Percentiles rank a stretch among this genome's conserved stretches.
phyloP scores from a whole-genome alignment of 495 filamentous ascomycete genomes.

The Hypoxylon fragiforme region DNA sequence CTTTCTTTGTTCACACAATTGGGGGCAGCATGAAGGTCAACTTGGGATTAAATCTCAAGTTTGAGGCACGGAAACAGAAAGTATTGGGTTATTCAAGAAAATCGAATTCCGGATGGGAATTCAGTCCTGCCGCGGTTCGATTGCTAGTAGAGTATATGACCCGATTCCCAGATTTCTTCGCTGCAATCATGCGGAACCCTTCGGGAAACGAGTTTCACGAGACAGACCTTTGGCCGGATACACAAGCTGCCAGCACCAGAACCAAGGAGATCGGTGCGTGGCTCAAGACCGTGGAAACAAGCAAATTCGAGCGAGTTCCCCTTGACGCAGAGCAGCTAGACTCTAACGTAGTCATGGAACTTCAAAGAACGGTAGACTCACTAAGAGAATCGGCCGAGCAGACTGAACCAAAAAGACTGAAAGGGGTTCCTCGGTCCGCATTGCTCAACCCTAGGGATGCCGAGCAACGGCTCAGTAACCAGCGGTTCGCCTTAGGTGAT shows the following conservation, averaged over 20 bases:
- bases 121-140: constrained; percentile 79
- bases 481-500: constrained; percentile 84
- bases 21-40: constrained; percentile 73
- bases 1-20: constrained; percentile 79
- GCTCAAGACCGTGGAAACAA: constrained; percentile 87
- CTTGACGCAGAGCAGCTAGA: constrained; percentile 95
- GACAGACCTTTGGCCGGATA: constrained; percentile 82
- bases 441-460: constrained; percentile 90
- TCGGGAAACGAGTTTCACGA: constrained; percentile 56
- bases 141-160: constrained; percentile 87
- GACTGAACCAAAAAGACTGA: constrained; percentile 65
- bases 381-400: constrained; percentile 49
- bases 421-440: constrained; percentile 79
- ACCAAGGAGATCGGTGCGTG: constrained; percentile 88
- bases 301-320: constrained; percentile 88
- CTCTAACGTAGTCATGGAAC: constrained; percentile 79
- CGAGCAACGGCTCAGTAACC: constrained; percentile 83
- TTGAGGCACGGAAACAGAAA: constrained; percentile 92
- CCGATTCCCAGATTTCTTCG: constrained; percentile 92
- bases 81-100: constrained; percentile 94
- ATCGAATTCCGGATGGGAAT: constrained; percentile 87
- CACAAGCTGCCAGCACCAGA: constrained; percentile 62
- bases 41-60: constrained; percentile 93
- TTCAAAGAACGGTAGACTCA: constrained; percentile 75
- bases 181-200: constrained; percentile 72